phyloP scores from a whole-genome alignment of 495 filamentous ascomycete species.

The Podospora conica region DNA sequence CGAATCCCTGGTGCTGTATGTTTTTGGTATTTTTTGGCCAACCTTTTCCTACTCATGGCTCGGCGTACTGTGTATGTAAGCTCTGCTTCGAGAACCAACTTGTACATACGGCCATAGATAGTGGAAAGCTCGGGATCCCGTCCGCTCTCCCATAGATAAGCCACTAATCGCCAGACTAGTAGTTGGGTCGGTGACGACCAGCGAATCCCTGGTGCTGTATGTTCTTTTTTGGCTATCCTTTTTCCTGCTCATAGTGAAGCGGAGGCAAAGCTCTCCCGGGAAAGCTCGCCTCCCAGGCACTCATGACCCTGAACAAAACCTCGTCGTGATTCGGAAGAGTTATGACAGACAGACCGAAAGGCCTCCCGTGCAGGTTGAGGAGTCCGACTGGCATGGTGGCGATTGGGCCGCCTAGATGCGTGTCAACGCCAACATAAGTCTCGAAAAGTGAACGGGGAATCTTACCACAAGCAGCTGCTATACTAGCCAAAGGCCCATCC shows the following conservation, averaged over 20 bases:
- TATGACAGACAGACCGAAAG: neutral
- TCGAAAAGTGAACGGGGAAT: too few species aligned
- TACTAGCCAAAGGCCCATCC: too few species aligned
- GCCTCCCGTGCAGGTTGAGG: neutral
- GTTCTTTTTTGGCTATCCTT: slow-evolving; percentile 14
- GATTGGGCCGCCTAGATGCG: neutral
- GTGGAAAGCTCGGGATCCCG: too few species aligned
- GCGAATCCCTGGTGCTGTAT: slow-evolving; percentile 36
- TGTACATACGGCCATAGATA: neutral
- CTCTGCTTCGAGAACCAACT: too few species aligned
- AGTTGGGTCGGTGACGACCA: slow-evolving; percentile 32
- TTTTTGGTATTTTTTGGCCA: too few species aligned
- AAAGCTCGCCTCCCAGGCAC: slow-evolving; percentile 9
- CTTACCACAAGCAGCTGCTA: too few species aligned
- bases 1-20: too few species aligned
- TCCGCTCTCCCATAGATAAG: slow-evolving; percentile 44
- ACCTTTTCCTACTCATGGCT: too few species aligned
- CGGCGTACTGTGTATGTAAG: too few species aligned
- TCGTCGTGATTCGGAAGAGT: neutral
- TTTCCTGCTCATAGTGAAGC: too few species aligned
- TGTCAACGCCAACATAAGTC: too few species aligned
- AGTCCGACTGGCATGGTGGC: neutral
- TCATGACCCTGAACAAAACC: neutral
- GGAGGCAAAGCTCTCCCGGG: too few species aligned
- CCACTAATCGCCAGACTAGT: slow-evolving; percentile 28